phyloP scores from a whole-genome alignment of 495 filamentous ascomycete genomes.

The Neurospora discreta region DNA sequence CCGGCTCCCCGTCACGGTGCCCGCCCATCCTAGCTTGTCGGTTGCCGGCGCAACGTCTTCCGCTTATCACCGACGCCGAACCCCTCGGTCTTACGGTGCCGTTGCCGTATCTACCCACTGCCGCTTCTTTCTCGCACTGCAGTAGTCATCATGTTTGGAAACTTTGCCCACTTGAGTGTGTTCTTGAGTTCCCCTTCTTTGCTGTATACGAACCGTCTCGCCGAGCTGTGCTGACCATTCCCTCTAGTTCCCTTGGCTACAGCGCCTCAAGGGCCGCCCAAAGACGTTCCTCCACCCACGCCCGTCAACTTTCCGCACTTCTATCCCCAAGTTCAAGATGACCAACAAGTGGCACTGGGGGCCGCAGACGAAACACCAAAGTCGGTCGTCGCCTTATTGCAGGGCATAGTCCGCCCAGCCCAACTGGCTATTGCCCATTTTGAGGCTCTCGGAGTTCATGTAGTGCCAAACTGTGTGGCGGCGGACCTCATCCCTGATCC shows the following conservation, averaged over 20 bases:
- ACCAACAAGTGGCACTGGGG: neutral
- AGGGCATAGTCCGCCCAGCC: slow-evolving; percentile 35
- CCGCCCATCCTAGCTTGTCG: neutral
- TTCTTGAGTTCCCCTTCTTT: neutral
- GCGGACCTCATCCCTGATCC: slow-evolving; percentile 37
- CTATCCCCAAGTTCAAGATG: slow-evolving; percentile 19
- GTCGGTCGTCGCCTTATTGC: slow-evolving; percentile 33
- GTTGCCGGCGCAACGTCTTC: neutral
- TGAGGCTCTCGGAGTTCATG: slow-evolving; percentile 39
- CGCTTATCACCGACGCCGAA: neutral
- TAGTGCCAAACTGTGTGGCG: slow-evolving; percentile 31
- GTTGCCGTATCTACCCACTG: neutral
- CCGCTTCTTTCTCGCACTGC: neutral
- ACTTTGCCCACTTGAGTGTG: slow-evolving; percentile 25
- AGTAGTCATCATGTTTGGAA: slow-evolving; percentile 22
- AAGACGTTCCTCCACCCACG: slow-evolving; percentile 42
- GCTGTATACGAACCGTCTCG: neutral
- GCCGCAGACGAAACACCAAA: slow-evolving; percentile 6
- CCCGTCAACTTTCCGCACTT: slow-evolving; percentile 39
- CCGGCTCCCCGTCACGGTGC: neutral
- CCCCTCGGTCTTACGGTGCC: neutral
- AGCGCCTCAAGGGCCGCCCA: slow-evolving; percentile 22
- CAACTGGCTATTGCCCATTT: slow-evolving; percentile 35
- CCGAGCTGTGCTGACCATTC: slow-evolving; percentile 11
- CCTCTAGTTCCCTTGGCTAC: slow-evolving; percentile 22